phyloP scores from a whole-genome alignment of 192 early-diverging fungal genomes.

The Podila verticillata region DNA sequence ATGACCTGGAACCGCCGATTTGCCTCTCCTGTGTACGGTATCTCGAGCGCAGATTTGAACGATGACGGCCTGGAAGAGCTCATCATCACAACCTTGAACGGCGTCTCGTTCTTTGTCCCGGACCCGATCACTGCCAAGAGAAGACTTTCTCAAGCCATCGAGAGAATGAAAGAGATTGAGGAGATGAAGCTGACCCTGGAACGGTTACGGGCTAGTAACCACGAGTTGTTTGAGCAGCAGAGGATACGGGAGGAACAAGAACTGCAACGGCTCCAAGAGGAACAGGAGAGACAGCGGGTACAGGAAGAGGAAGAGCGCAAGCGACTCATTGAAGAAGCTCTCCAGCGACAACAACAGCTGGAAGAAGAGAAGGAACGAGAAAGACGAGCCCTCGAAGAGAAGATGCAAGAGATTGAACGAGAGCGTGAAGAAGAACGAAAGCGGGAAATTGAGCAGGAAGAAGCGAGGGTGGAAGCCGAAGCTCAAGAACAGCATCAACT shows the following conservation, averaged over 20 bases:
- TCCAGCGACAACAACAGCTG: too few relatives aligned
- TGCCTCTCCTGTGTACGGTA: slow-evolving; percentile 64
- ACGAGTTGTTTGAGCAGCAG: slow-evolving; percentile 38
- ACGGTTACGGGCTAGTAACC: slow-evolving; percentile 31
- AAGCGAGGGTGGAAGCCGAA: not conserved
- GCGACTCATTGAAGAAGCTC: not conserved
- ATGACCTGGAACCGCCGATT: slow-evolving; percentile 63
- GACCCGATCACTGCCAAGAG: slow-evolving; percentile 54
- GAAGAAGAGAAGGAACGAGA: slow-evolving; percentile 4
- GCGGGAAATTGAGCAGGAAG: not conserved
- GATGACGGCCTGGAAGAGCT: slow-evolving; percentile 64
- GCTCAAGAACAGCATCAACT: not conserved
- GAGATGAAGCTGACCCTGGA: slow-evolving; percentile 48
- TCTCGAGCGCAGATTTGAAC: slow-evolving; percentile 60
- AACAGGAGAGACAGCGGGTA: not conserved
- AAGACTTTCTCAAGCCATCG: slow-evolving; percentile 36
- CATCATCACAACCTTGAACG: slow-evolving; percentile 62
- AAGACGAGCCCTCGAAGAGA: not conserved
- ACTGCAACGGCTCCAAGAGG: not conserved
- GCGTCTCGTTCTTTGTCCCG: slow-evolving; percentile 61
- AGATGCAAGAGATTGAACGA: slow-evolving; percentile 3
- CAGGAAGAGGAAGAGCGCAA: not conserved
- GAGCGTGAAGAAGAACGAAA: slow-evolving; percentile 4
- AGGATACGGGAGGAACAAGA: slow-evolving; percentile 15
- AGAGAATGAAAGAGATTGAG: slow-evolving; percentile 54